phyloP scores from a whole-genome alignment of 139 green algal genomes.

The Coccomyxa sp. region DNA sequence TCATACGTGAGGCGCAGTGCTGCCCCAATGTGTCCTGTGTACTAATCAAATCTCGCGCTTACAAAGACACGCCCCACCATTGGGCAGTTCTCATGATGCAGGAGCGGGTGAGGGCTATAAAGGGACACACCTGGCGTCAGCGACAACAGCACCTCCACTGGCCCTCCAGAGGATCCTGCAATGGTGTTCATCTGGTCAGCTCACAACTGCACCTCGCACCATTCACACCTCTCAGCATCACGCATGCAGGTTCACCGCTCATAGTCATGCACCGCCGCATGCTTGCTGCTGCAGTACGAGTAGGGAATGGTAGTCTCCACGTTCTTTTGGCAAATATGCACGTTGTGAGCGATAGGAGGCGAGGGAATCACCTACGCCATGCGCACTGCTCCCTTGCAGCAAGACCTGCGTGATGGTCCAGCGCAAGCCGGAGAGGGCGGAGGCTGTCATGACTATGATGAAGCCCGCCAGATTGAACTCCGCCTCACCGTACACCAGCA shows the following conservation, averaged over 20 bases:
- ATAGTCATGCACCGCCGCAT: not conserved
- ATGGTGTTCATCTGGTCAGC: no score
- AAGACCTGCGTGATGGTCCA: conserved; percentile 91
- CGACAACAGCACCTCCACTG: conserved; percentile 56
- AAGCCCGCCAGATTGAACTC: conserved; percentile 84
- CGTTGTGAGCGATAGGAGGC: no score
- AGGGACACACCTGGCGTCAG: conserved; percentile 29
- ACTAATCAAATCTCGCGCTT: not conserved
- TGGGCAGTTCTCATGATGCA: no score
- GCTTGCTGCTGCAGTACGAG: no score
- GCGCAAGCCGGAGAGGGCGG: conserved; percentile 71
- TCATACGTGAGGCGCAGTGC: not conserved
- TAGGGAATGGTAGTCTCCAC: no score
- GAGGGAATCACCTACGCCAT: not conserved
- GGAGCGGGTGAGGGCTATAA: not conserved
- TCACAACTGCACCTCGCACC: not conserved
- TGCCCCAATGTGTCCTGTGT: not conserved
- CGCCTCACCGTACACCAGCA: conserved; percentile 87
- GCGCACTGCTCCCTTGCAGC: conserved; percentile 47
- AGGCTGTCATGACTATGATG: conserved; percentile 80
- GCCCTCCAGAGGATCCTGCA: conserved; percentile 25
- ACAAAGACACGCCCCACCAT: no score
- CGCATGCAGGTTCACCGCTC: not conserved
- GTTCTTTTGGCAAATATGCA: no score
- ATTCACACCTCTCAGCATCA: not conserved